Evolutionary conservation across 2,329 filamentous ascomycete genomes (phyloP).

Genomic region (Colletotrichum lindemuthianum): DNA sequence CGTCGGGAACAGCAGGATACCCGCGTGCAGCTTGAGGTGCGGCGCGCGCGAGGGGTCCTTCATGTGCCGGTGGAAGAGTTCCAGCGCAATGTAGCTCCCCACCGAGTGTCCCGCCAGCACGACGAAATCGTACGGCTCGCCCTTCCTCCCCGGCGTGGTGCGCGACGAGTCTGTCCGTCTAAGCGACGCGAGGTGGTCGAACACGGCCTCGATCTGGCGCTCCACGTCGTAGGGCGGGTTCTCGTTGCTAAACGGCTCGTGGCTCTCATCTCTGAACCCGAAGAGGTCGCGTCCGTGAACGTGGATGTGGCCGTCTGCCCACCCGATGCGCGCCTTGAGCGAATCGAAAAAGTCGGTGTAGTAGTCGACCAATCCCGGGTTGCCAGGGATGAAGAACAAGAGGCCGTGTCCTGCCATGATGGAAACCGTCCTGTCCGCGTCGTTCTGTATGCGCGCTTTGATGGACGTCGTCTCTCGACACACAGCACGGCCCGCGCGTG

Average conservation of each 20-base stretch:
- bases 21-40: conserved; percentile 58
- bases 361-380: conserved; percentile 80
- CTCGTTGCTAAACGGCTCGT: conserved; percentile 53
- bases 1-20: conserved; percentile 78
- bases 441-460: conserved; percentile 12
- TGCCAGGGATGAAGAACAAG: conserved; percentile 79
- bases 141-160: conserved; percentile 41
- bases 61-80: conserved; percentile 69
- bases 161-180: conserved; percentile 43
- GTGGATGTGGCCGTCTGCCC: conserved; percentile 54
- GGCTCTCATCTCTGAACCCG: conserved; percentile 66
- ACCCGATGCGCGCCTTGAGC: conserved; percentile 42
- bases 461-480: conserved; percentile 1
- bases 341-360: conserved; percentile 73
- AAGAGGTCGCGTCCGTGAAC: conserved; percentile 67
- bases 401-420: conserved; percentile 52
- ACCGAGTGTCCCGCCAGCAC: conserved; percentile 80
- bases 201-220: conserved; percentile 60
- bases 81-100: conserved; percentile 76
- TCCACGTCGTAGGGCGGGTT: conserved; percentile 62
- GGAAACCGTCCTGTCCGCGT: background rate
- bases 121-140: conserved; percentile 63
- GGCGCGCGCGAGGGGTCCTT: conserved; percentile 46
- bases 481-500: conserved; percentile 27
- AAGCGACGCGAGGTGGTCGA: conserved; percentile 47